Base-by-base conservation (phyloP, 257 asterid genomes). In the Jacaranda mimosifolia region DNA sequence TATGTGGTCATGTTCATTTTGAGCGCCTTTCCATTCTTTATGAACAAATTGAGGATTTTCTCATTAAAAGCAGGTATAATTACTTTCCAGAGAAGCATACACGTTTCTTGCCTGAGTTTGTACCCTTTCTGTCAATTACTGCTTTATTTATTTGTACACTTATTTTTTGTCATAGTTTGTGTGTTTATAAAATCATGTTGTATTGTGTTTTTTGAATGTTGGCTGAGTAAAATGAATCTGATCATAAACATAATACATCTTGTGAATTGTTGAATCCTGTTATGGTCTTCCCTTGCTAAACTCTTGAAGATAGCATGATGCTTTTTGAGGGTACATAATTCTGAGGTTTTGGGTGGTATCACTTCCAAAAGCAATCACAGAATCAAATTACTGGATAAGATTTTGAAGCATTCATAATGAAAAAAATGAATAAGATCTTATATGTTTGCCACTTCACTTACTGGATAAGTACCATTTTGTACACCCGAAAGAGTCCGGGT, bases 1-100 rank as follows among this genome's bases (percentile, higher is more conserved):
- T 92, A 87, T 96, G 99, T 13, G 99, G 99, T 39, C 99, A 94
- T 78, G 91, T 96, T 85, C 98, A 87, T 83, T 96, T 96, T 85
- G 99, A 96, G 90, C 97, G 97, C 57, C 97, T 95, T 73, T 92
- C 98, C 62, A 84, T 89, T 45, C 96, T 96, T 53, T 96, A 96
- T 65, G 97, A 92, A 21, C 97, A 94, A 83, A 89, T 94, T 56
- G 99, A 96, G 88, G 92, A 96, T 84, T 96, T 89, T 85, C 97
- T 96, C 84, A 88, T 92, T 13, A 96, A 92, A 82, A 96, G 91
- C 90, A 94, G 98, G 99, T 92, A 88, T 74, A 9, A 7, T 71
- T 72, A 77, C 73, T 62, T 48, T 68, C 38, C 53, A 59, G 68
- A 63, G 71, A 72, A 70, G 59, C 75, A 36, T 48, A 81, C 35